Evolutionary conservation across 2,329 filamentous ascomycete species (phyloP).

Genomic region (Ustilaginoidea virens): DNA sequence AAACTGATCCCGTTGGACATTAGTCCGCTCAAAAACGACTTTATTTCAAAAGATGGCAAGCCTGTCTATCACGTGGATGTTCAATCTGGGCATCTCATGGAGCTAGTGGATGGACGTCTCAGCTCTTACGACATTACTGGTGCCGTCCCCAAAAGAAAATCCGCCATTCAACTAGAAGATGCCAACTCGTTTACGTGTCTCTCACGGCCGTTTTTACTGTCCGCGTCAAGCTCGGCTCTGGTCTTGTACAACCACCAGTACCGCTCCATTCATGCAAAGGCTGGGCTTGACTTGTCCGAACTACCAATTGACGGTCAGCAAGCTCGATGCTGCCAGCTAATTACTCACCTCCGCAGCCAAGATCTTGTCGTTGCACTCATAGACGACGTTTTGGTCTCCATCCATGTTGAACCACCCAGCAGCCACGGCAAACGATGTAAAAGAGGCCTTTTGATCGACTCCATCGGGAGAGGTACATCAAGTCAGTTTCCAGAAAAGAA

Average conservation of each 20-base stretch:
- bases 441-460: constrained; percentile 55
- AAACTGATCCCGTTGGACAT: constrained; percentile 24
- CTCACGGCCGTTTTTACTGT: constrained; percentile 50
- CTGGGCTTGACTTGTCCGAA: constrained; percentile 27
- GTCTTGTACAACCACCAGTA: constrained; percentile 57
- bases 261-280: constrained; percentile 39
- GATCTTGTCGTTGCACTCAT: constrained; percentile 50
- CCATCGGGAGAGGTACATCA: constrained; percentile 48
- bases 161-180: constrained; percentile 33
- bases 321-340: constrained; percentile 25
- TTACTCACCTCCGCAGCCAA: constrained; percentile 48
- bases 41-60: constrained; percentile 5
- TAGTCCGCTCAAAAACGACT: constrained; percentile 17
- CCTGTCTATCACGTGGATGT: constrained; percentile 41
- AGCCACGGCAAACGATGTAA: constrained; percentile 38
- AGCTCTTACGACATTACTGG: constrained; percentile 48
- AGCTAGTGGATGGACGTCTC: constrained; percentile 37
- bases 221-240: constrained; percentile 39
- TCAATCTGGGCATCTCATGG: constrained; percentile 46
- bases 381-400: constrained; percentile 47
- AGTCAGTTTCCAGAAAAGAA: constrained; percentile 21
- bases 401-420: constrained; percentile 51
- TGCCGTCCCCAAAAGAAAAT: constrained; percentile 44
- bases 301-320: constrained; percentile 20
- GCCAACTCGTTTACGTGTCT: constrained; percentile 50